These are phyloP conservation scores for Dioscorea cayenensis DNA, from an alignment of 116 monocot genomes.

Conservation along the genomic window DNA sequence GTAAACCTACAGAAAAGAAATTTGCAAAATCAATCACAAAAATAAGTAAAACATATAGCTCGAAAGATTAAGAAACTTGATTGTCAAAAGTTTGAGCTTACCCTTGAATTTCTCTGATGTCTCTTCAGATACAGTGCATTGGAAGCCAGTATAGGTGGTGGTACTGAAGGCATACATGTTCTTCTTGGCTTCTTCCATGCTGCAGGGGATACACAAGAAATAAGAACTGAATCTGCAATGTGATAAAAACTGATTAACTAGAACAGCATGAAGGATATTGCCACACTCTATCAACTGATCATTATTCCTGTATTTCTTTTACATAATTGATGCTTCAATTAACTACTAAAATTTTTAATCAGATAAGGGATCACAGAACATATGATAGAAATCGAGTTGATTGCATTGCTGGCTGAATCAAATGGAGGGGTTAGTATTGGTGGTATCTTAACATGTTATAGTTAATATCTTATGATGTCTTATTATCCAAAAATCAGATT, in stretches of 20 bases:
- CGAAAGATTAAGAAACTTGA: neutral
- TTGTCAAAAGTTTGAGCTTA: conserved; percentile 3
- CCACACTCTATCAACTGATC: neutral
- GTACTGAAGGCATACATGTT: conserved; percentile 99
- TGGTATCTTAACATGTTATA: no score
- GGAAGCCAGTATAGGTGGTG: conserved; percentile 96
- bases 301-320: neutral
- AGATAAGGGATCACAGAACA: no score
- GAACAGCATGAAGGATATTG: neutral
- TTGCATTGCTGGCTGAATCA: no score
- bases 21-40: neutral
- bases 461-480: no score
- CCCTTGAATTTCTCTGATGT: conserved; percentile 97
- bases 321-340: no score
- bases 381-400: no score
- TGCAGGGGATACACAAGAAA: conserved; percentile 16
- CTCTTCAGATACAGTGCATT: conserved; percentile 89
- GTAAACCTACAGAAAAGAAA: conserved; percentile 48
- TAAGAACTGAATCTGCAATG: neutral
- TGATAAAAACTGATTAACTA: neutral
- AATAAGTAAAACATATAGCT: neutral
- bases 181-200: conserved; percentile 98
- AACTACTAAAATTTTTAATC: no score
- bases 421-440: no score
- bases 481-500: no score